phyloP scores from a whole-genome alignment of 2,329 filamentous ascomycete species.

The Thielaviopsis euricoi region DNA sequence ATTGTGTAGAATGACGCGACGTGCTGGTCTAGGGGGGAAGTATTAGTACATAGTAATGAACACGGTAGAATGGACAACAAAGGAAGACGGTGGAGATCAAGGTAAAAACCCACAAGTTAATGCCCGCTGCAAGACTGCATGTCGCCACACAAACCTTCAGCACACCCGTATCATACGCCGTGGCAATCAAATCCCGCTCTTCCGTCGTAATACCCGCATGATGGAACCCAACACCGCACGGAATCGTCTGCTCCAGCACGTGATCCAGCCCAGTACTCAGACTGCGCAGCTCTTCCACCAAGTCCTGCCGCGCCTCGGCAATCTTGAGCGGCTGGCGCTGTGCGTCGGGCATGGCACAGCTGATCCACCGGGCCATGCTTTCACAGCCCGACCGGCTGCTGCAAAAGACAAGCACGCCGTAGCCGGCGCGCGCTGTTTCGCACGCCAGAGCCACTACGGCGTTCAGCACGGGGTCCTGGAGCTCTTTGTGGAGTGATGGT shows the following conservation, averaged over 20 bases:
- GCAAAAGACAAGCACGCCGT: constrained; percentile 58
- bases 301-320: constrained; percentile 42
- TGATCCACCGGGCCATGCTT: constrained; percentile 49
- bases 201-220: constrained; percentile 59
- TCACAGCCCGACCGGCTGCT: constrained; percentile 53
- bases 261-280: constrained; percentile 50
- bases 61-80: too few relatives aligned
- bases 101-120: constrained; percentile 43
- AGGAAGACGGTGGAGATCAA: too few relatives aligned
- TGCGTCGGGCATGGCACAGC: constrained; percentile 42
- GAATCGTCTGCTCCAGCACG: constrained; percentile 45
- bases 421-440: constrained; percentile 52
- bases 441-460: constrained; percentile 52
- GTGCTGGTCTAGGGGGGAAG: constrained; percentile 32
- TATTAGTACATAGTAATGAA: background rate
- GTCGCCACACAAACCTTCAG: constrained; percentile 60
- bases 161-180: constrained; percentile 51
- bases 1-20: constrained; percentile 59
- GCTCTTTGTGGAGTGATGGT: constrained; percentile 40
- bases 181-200: constrained; percentile 55
- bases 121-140: constrained; percentile 67
- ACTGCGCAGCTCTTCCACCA: constrained; percentile 49
- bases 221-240: constrained; percentile 57
- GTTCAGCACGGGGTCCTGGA: constrained; percentile 50
- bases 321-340: constrained; percentile 28